Conservation (phyloP, 1,284 basidiomycete species). For the Butyriboletus regius region DNA sequence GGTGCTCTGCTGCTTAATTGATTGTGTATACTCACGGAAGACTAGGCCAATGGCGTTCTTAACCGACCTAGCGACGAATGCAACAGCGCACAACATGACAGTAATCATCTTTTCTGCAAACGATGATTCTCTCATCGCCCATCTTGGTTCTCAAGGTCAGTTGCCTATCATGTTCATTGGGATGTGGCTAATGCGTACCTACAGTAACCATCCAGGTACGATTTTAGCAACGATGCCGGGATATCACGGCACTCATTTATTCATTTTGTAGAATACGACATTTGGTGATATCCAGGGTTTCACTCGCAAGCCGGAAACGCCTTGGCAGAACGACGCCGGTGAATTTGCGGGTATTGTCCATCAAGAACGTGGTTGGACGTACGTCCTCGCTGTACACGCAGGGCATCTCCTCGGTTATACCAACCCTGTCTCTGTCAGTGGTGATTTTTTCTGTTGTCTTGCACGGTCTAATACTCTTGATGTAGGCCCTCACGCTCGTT, state of each 20-base stretch:
- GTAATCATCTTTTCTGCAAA: constrained; percentile 62
- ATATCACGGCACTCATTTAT: constrained; percentile 1
- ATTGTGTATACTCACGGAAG: constrained; percentile 8
- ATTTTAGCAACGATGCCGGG: not conserved
- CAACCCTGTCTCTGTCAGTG: constrained; percentile 47
- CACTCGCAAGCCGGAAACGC: constrained; percentile 56
- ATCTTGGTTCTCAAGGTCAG: constrained; percentile 58
- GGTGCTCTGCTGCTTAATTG: constrained; percentile 16
- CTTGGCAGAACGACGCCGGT: constrained; percentile 54
- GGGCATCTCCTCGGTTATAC: constrained; percentile 52
- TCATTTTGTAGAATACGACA: constrained; percentile 52
- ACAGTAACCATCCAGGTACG: constrained; percentile 58
- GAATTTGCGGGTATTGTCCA: constrained; percentile 61
- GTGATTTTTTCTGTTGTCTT: not conserved
- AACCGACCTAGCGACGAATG: constrained; percentile 57
- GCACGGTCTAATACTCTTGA: not conserved
- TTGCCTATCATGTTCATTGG: not conserved
- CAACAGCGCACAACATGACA: constrained; percentile 42
- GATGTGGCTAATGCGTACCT: constrained; percentile 7
- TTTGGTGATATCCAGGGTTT: constrained; percentile 70
- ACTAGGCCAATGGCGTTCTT: constrained; percentile 57
- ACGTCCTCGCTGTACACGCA: constrained; percentile 49
- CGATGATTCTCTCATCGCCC: constrained; percentile 58
- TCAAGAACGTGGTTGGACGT: constrained; percentile 65
- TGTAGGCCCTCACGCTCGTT: constrained; percentile 49